A percentile compares a stretch with the other conserved stretches of the same genome.
Evolutionary conservation across 306 rosid species (phyloP).

Genomic region (Prunus campanulata): DNA sequence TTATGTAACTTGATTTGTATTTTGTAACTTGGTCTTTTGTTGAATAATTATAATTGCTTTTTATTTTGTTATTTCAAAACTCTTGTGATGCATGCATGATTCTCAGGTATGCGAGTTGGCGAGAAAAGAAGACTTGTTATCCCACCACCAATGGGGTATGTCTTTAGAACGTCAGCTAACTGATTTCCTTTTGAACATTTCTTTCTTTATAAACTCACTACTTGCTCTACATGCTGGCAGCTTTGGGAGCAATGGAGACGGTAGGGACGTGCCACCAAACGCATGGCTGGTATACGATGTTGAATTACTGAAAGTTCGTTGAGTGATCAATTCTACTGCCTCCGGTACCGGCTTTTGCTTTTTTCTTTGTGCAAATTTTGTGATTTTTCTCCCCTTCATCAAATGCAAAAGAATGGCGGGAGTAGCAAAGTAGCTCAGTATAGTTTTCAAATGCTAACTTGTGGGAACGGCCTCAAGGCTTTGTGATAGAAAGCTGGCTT

Average conservation of each 20-base stretch:
- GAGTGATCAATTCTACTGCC: constrained; percentile 16
- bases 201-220: constrained; percentile 6
- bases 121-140: constrained; percentile 73
- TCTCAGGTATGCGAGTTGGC: constrained; percentile 79
- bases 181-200: neutral
- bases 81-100: constrained; percentile 18
- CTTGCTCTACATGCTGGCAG: constrained; percentile 41
- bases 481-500: constrained; percentile 9
- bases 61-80: neutral
- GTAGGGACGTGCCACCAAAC: constrained; percentile 52
- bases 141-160: constrained; percentile 80
- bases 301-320: constrained; percentile 65
- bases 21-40: neutral
- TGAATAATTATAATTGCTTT: neutral
- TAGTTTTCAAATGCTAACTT: neutral
- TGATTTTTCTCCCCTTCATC: constrained; percentile 1
- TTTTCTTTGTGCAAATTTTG: neutral
- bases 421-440: neutral
- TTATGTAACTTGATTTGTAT: constrained; percentile 3
- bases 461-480: neutral
- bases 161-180: constrained; percentile 3
- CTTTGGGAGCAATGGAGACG: constrained; percentile 40
- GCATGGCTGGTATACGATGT: constrained; percentile 79
- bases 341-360: neutral
- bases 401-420: neutral